Conservation (phyloP, 2,329 filamentous ascomycete species). For the Cladosporium cucumerinum region DNA sequence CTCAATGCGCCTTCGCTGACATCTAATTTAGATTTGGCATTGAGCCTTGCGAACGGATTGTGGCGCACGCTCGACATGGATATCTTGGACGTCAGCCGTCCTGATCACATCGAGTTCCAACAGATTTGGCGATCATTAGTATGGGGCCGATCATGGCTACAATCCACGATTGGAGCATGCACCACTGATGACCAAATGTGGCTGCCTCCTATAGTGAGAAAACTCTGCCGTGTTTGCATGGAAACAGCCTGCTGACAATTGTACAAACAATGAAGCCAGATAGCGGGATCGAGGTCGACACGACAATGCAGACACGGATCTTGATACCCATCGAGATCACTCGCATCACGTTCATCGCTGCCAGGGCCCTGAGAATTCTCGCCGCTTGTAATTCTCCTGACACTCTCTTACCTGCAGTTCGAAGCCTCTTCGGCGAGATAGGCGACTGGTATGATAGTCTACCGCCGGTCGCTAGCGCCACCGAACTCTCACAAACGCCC, state of each 20-base stretch:
- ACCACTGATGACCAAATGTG: conserved; percentile 2
- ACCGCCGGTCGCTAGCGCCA: neutral
- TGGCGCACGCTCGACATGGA: neutral
- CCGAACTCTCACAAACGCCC: neutral
- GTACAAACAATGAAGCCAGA: neutral
- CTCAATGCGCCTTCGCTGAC: neutral
- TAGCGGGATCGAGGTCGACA: neutral
- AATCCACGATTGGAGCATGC: conserved; percentile 13
- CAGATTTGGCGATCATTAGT: conserved; percentile 8
- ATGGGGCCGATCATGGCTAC: conserved; percentile 7
- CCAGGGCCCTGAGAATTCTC: neutral
- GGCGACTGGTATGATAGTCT: conserved; percentile 3
- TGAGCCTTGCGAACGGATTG: neutral
- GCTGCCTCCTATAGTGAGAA: conserved; percentile 4
- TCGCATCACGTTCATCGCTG: neutral
- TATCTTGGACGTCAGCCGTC: neutral
- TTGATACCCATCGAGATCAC: neutral
- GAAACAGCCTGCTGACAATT: neutral
- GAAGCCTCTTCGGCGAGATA: neutral
- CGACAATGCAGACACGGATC: neutral
- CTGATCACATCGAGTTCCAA: conserved; percentile 6
- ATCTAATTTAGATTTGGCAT: neutral
- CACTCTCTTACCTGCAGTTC: neutral
- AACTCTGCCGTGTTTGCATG: neutral
- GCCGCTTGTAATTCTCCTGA: neutral